Evolutionary conservation across 202 grass and related monocot species (phyloP), one percentile per base, ranked within the genome.

Genomic region (Panicum virgatum): DNA sequence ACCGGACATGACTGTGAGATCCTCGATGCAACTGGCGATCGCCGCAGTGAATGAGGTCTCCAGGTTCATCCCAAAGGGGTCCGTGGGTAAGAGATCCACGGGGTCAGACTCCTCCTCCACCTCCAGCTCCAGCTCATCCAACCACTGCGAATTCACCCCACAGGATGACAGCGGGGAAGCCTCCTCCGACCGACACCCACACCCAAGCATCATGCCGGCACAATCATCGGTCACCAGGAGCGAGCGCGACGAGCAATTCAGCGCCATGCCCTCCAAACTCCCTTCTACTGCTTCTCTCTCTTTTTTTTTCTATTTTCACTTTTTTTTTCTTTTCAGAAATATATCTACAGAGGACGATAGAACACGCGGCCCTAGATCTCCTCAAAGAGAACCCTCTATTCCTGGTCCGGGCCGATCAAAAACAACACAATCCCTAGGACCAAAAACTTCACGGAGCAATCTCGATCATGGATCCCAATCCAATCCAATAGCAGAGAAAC

Each of bases 381-480:
- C 75, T 50, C 67, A 59, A 90, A 90, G 80, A 77, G 73, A 91
- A 91, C 91, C 84, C 91, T 93, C 91, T 73, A 91, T 97, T 91
- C 88, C 80, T 88, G 86, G 86, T 88, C 85, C 62, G 69, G 80
- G 84, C 69, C 70, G 82, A 86, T 76, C 12, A 84, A 86, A 93
- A 90, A n/a, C 93, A 87, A 82, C 66, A 69, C 68, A 69, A 85
- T 80, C 80, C 85, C 90, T 51, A 89, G 88, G 86, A 93, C 91
- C 89, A 91, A 88, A 91, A 97, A 97, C 84, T 85, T 97, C 94
- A 91, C 88, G 23, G 94, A 91, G 91, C 86, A 87, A 71, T 84
- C 84, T 72, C 69, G 80, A 87, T 84, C 80, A 75, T 63, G 88
- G 88, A 90, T 87, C 62, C 80, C 75, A 75, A 87, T 44, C 12